Base-by-base conservation (phyloP, 306 rosid genomes). In the apple (Malus domestica) region DNA sequence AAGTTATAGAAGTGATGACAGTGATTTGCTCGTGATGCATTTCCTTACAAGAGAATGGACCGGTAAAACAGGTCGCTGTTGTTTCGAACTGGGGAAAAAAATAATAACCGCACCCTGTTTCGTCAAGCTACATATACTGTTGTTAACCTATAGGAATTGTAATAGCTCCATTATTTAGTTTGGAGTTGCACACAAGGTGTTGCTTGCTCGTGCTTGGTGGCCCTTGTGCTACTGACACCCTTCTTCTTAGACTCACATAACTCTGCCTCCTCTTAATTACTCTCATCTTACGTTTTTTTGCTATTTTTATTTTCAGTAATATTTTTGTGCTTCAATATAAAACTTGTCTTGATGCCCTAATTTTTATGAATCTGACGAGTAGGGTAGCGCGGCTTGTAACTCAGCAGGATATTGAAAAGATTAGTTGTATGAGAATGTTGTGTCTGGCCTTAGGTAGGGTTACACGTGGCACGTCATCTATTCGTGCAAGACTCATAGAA, bases 1-100 rank as follows among this genome's bases (percentile, higher is more conserved):
- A 90, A 91, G 75, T 60, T 90, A 82, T 88, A 95, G 79, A 88
- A 87, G 78, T 80, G 78, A 82, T 62, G 70, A 23, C 68, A 51
- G 11, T 54, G 51, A 63, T 51, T 32, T 49, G 67, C 72, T 57
- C 22, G 25, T 59, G 33, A 22, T 20, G 75, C 67, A 30, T 27
- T 45, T 74, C 60, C 67, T 25, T 79, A 62, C 57, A 58, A 54
- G 69, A 20, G 3, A 33, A 59, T 4, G 40, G 29, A 59, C 11
- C 73, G 5, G 23, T 45, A 55, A 63, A 63, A 51, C 12, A 52
- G 18, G 76, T 67, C 57, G 12, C 40, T 6, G 10, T 49, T 63
- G 69, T n/a, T 51, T 70, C 40, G 55, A 67, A 29, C 30, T 27
- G 22, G 33, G 46, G 70, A n/a, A 23, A 6, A 23, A 18, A 6